These are phyloP conservation scores for Paxillus involutus DNA, from an alignment of 768 basidiomycete species.

Conservation along the genomic window DNA sequence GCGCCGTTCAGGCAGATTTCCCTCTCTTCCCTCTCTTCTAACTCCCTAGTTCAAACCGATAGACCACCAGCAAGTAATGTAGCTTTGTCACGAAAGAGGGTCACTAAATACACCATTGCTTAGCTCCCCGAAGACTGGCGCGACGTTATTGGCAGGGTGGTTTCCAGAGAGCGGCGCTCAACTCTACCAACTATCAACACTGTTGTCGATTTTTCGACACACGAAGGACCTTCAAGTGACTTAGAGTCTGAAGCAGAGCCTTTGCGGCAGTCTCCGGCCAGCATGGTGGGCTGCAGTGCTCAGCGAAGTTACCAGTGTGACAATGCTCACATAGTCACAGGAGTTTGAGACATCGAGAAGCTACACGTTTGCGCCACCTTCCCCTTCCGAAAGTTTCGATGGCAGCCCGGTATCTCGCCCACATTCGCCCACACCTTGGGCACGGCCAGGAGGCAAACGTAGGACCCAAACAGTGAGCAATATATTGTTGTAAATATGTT, in stretches of 20 bases:
- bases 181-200: constrained; percentile 33
- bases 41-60: constrained; percentile 20
- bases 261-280: constrained; percentile 34
- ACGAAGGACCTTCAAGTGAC: constrained; percentile 24
- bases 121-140: constrained; percentile 38
- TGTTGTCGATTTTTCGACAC: constrained; percentile 29
- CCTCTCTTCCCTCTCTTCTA: constrained; percentile 23
- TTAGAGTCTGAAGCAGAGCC: constrained; percentile 24
- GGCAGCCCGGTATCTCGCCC: constrained; percentile 35
- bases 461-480: constrained; percentile 27
- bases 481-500: neutral
- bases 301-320: constrained; percentile 23
- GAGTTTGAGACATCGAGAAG: constrained; percentile 31
- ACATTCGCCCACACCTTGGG: constrained; percentile 36
- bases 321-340: constrained; percentile 30
- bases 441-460: constrained; percentile 22
- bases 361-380: constrained; percentile 32
- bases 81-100: neutral
- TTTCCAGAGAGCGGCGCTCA: constrained; percentile 30
- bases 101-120: constrained; percentile 7
- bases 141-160: constrained; percentile 31
- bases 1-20: constrained; percentile 34
- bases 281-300: constrained; percentile 32
- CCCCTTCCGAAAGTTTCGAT: constrained; percentile 34
- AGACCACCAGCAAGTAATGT: constrained; percentile 30